Base-by-base conservation (phyloP, 495 filamentous ascomycete species). In the Aspergillus biplanus region DNA sequence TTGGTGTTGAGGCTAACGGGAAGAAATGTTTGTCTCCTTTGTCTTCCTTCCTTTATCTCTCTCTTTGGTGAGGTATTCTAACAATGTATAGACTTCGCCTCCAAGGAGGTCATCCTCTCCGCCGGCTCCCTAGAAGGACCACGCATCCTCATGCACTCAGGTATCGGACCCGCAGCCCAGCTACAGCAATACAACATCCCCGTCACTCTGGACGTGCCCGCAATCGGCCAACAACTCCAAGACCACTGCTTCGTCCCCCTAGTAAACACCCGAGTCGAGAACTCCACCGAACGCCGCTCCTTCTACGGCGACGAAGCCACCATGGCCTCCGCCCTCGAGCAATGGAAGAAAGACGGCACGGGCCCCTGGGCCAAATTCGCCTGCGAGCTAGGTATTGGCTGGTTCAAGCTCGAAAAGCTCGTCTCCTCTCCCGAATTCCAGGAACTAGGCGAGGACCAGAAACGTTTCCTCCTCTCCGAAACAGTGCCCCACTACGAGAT, bases 61-160 rank as follows among this genome's bases (percentile, higher is more conserved):
- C 15, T 50, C 16, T 2, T 18, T 50, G 8, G 11, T 50, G 0
- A 0, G 16, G 0, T 9, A 27, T n/a, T 44, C 39, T 44, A 4
- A 4, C 7, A 21, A 56, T 27, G 21, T 27, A 27, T 27, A 71
- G 73, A 78, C 61, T 56, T 70, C 35, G 81, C 85, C 16, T 76
- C 73, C 21, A 78, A 82, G 58, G 87, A 90, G 52, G 80, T 88
- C 44, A 82, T 89, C 55, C 69, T 90, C 7, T 80, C 78, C 1
- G 80, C 80, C 15, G 87, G 88, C 7, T 73, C 86, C 1, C 75
- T 88, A 21, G 81, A 89, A 67, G 74, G 73, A 7, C 87, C 88
- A 3, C 81, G 84, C 49, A 80, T 89, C 52, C 77, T 90, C 0
- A 85, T 88, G 82, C 84, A 87, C 61, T 87, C 85, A 0, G 88